Evolutionary conservation across 129 eudicot genomes (phyloP), one percentile per base, ranked within the genome.

Genomic region (Flaveria bidentis): DNA sequence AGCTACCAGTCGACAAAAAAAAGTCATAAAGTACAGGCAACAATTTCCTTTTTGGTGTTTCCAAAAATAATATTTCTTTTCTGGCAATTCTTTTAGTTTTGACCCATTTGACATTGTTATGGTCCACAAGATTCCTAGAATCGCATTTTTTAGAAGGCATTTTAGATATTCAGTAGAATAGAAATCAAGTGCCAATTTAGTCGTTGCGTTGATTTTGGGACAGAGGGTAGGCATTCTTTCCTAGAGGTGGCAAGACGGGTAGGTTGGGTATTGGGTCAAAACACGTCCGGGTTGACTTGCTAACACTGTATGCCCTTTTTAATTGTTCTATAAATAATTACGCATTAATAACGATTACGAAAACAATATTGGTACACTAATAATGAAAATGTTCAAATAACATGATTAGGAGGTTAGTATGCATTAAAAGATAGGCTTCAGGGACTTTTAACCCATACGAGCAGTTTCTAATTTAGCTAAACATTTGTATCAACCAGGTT

Each of bases 21-120:
- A 76, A 77, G 75, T 68, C 36, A 17, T 66, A 75, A 77, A 67
- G 45, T 77, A 23, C 7, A 68, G 23, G 20, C 56, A 68, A 6
- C 51, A 33, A 15, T 67, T 67, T 13, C 65, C 65, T 30, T 51
- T 67, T 76, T 36, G 80, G 41, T 57, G 46, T 62, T 63, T 63
- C 44, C 60, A 75, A 8, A 44, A 22, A 10, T 11, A 22, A 58
- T 11, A 58, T 58, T 25, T 62, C 42, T 28, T 4, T 30, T 30
- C 36, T 30, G 36, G 36, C 4, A 30, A 30, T 4, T 30, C 36
- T 30, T 30, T 30, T 26, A 14, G 45, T 62, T 62, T 30, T 14
- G 45, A 28, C 44, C 68, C 68, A 11, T 25, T n/a, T 46, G 9
- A 33, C 57, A 23, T 47, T 23, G 25, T 18, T 67, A 46, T 69